Evolutionary conservation across 192 early-diverging fungal species (phyloP), one percentile per base, ranked within the genome.

Genomic region (Entrophospora sp.): DNA sequence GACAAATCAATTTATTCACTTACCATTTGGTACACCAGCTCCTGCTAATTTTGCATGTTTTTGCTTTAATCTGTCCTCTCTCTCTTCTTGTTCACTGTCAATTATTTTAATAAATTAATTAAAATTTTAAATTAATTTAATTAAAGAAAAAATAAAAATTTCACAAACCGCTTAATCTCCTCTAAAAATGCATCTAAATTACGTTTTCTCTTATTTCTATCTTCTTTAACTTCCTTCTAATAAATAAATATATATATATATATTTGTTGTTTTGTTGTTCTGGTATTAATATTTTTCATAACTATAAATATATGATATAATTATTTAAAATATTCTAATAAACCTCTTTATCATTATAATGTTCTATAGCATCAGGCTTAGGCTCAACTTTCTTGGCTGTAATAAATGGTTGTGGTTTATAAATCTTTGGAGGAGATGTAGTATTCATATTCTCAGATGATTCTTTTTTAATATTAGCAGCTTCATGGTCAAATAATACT

Each of bases 101-200:
- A 44, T 3, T 8, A 30, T 16, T 37, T 14, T 31, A 45, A 16
- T 2, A 42, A 35, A 37, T 65, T 25, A 31, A 27, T 13, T 16
- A 25, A 38, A 16, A 18, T 13, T 22, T 9, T 3, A 37, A 53
- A 22, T 69, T 70, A 28, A 31, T 16, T 16, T 12, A 25, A 60
- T 27, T 51, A 32, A 22, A 9, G 14, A 22, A 18, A 34, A 16
- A 24, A 32, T 7, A 40, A 14, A 0, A 34, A 10, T 4, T 4
- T 12, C 3, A 8, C 32, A 16, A 73, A 82, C 82, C 73, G 72
- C 75, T 92, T 93, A 36, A 96, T 76, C 60, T 93, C 92, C 65
- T 92, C 88, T 31, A 94, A 69, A 52, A 93, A 93, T 24, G 82
- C 69, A 64, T 94, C 91, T 62, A 96, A 69, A 43, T 93, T 86